Evolutionary conservation across 805 yeast genomes (phyloP), one percentile per base, ranked within the genome.

Genomic region (Yamadazyma endophytica): DNA sequence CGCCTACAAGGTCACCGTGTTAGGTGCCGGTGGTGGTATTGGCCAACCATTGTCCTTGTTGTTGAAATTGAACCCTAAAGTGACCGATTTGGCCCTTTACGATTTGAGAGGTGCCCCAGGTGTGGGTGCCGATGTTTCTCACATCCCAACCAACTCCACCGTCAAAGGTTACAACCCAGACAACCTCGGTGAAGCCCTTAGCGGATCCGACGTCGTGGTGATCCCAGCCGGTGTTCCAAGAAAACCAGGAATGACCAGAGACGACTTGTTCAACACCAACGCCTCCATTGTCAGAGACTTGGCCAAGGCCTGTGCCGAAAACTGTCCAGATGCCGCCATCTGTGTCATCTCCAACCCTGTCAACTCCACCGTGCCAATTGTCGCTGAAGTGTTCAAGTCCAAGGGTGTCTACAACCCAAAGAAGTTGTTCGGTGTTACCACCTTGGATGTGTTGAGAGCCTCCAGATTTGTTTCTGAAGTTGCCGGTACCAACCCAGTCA

Each of bases 201-300:
- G 73, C 31, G 88, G 80, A 29, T 76, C 96, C 31, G 94, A 88
- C 50, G 79, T 89, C 39, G 89, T 89, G 32, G 75, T 89, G 37
- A 85, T 89, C 64, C 96, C 97, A 57, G 97, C 97, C 36, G 97
- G 97, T 73, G 94, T 89, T 37, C 97, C 95, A 72, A 85, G 94
- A 78, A 89, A 88, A 73, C 97, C 97, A 48, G 97, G 97, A 64
- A 89, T 89, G 97, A 86, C 96, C 56, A 84, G 97, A 74, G 97
- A 89, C 61, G 97, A 89, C 60, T 73, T 89, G 53, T 89, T 89
- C 81, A 82, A 85, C 73, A 89, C 94, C 71, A 89, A 89, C 57
- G 97, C 97, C 32, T 82, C 94, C 31, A 89, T 89, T 61, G 96
- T 89, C 43, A 80, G 92, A 60, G 96, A 85, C 64, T 75, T 89